Evolutionary conservation across 2,329 filamentous ascomycete species (phyloP).

Genomic region (Fusarium domesticum): DNA sequence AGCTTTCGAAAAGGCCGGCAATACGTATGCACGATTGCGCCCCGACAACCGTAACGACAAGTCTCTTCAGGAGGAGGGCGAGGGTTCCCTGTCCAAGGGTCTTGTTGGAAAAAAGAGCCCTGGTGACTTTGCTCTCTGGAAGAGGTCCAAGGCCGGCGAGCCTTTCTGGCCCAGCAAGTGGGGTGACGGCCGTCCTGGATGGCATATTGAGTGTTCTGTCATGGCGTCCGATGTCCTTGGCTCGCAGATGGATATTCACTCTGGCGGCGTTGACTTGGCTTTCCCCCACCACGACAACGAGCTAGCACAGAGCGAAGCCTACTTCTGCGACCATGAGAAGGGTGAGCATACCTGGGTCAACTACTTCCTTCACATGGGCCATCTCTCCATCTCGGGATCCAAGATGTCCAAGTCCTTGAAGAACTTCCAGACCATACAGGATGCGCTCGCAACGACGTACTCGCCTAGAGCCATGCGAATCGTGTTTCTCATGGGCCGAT

Average conservation of each 20-base stretch:
- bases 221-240: slow-evolving; percentile 93
- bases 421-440: slow-evolving; percentile 91
- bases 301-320: slow-evolving; percentile 85
- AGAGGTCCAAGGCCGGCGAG: slow-evolving; percentile 86
- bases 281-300: slow-evolving; percentile 96
- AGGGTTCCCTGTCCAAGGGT: slow-evolving; percentile 71
- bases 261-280: slow-evolving; percentile 83
- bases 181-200: slow-evolving; percentile 85
- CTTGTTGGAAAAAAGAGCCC: slow-evolving; percentile 66
- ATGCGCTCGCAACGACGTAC: slow-evolving; percentile 69
- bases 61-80: slow-evolving; percentile 80
- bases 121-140: slow-evolving; percentile 92
- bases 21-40: slow-evolving; percentile 79
- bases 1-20: slow-evolving; percentile 79
- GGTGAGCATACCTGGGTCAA: slow-evolving; percentile 78
- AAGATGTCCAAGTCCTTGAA: slow-evolving; percentile 98
- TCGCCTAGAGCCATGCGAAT: slow-evolving; percentile 78
- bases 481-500: slow-evolving; percentile 81
- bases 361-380: slow-evolving; percentile 95
- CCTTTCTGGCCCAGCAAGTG: slow-evolving; percentile 86
- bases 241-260: slow-evolving; percentile 85
- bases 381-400: slow-evolving; percentile 76
- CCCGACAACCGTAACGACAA: slow-evolving; percentile 85
- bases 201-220: slow-evolving; percentile 96
- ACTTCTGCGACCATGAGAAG: slow-evolving; percentile 57